Evolutionary conservation across 768 basidiomycete genomes (phyloP), one percentile per base, ranked within the genome.

Genomic region (Tylopilus felleus): DNA sequence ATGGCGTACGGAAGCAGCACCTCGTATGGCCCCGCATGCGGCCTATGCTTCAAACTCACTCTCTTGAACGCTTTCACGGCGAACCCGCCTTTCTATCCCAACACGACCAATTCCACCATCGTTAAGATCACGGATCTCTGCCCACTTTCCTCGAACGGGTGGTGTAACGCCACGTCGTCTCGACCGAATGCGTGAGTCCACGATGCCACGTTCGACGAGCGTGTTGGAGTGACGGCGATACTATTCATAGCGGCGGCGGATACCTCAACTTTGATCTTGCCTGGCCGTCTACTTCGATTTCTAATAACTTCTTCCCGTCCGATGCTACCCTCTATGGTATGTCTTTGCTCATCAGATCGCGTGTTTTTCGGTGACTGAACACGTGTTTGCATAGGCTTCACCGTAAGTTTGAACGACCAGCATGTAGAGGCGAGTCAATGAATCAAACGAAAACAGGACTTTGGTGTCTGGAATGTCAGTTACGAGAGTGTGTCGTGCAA

Each of bases 211-310:
- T 45, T 43, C 10, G 17, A 29, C 28, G 21, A 16, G 19, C 13
- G 12, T 16, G 28, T 52, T 29, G 49, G 43, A n/a, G 45, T 57
- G 48, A 49, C n/a, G 21, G 25, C 38, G 5, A 29, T 33, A 45
- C 33, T 19, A 19, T 38, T 8, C 19, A 19, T 57, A 91, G 88
- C 45, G 86, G 80, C 36, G 88, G 86, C 7, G 74, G 75, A 46
- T 82, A 78, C 60, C 75, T 93, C 53, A 92, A 93, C 64, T 92
- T 93, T 67, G 90, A 93, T 70, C 82, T 93, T 48, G 83, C 87
- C 39, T 91, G 77, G 68, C 90, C 90, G 3, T 90, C 90, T 6
- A 59, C 63, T 3, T 82, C 86, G 17, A 89, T 92, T 53, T 80
- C 88, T 28, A 68, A 74, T 44, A 74, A 81, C 60, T 93, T 90